A percentile compares a stretch with the other conserved stretches of the same genome.
Conservation (phyloP, 129 eudicot species). For the Glebionis coronaria region DNA sequence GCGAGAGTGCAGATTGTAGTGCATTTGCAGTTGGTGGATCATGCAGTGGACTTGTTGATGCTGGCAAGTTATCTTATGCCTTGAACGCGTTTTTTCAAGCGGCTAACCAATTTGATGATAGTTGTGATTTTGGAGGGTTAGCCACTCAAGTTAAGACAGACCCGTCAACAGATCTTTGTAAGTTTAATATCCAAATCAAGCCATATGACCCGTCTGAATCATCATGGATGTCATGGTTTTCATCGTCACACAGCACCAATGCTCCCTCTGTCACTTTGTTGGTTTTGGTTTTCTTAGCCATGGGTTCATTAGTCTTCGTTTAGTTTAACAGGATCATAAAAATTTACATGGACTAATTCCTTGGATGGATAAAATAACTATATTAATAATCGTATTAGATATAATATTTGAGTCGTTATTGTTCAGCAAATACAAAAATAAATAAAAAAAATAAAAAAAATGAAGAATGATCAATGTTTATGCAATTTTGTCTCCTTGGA, state of each 20-base stretch:
- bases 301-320: constrained; percentile 15
- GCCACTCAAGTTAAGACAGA: constrained; percentile 33
- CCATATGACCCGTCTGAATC: constrained; percentile 11
- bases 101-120: constrained; percentile 36
- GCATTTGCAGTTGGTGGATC: constrained; percentile 32
- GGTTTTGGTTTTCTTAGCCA: neutral
- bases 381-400: neutral
- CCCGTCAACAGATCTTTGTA: constrained; percentile 32
- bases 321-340: constrained; percentile 1
- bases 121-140: constrained; percentile 54
- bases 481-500: neutral
- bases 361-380: constrained; percentile 9
- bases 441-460: too few species aligned
- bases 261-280: constrained; percentile 12
- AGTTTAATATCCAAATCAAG: constrained; percentile 33
- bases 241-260: constrained; percentile 7
- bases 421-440: neutral
- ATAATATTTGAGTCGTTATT: neutral
- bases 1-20: constrained; percentile 51
- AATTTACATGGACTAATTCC: neutral
- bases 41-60: constrained; percentile 24
- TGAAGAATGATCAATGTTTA: neutral
- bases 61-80: constrained; percentile 47
- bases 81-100: constrained; percentile 52
- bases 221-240: neutral